A percentile compares a stretch with the other conserved stretches of the same genome.
phyloP scores from a whole-genome alignment of 805 yeast genomes.

The Barnettozyma salicaria region DNA sequence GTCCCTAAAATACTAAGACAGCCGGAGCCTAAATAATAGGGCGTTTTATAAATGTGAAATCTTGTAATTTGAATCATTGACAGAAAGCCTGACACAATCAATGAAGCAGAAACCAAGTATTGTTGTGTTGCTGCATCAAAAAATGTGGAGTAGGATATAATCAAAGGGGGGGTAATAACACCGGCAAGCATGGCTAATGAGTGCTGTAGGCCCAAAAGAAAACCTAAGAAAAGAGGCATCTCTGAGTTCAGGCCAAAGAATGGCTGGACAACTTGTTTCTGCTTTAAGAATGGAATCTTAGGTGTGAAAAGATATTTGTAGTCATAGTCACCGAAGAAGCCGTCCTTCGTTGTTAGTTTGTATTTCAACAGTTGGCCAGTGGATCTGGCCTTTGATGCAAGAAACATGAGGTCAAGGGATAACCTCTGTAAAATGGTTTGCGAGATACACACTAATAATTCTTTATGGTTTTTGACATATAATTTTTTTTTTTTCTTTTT shows the following conservation, averaged over 20 bases:
- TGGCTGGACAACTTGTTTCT: constrained; percentile 52
- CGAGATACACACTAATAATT: background rate
- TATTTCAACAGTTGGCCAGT: constrained; percentile 1
- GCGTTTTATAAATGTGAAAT: constrained; percentile 68
- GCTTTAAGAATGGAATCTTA: constrained; percentile 56
- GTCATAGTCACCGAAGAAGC: constrained; percentile 82
- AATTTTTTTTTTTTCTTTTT: background rate
- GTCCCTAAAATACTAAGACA: constrained; percentile 85
- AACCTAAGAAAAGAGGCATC: constrained; percentile 73
- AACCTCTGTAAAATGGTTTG: background rate
- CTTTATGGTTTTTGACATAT: background rate
- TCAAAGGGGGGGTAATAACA: constrained; percentile 74
- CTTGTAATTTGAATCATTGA: constrained; percentile 76
- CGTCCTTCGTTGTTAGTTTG: constrained; percentile 59
- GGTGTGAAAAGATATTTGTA: constrained; percentile 79
- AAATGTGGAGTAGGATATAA: constrained; percentile 62
- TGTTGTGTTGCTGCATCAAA: constrained; percentile 46
- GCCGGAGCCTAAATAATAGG: constrained; percentile 85
- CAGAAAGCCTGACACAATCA: constrained; percentile 65
- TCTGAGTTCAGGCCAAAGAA: constrained; percentile 76
- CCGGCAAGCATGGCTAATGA: constrained; percentile 90
- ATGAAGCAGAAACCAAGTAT: constrained; percentile 64
- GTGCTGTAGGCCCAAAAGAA: constrained; percentile 81
- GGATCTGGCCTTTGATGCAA: background rate
- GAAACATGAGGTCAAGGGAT: background rate